Base-by-base conservation (phyloP, 2,329 filamentous ascomycete genomes). In the Nigrospora sphaerica region DNA sequence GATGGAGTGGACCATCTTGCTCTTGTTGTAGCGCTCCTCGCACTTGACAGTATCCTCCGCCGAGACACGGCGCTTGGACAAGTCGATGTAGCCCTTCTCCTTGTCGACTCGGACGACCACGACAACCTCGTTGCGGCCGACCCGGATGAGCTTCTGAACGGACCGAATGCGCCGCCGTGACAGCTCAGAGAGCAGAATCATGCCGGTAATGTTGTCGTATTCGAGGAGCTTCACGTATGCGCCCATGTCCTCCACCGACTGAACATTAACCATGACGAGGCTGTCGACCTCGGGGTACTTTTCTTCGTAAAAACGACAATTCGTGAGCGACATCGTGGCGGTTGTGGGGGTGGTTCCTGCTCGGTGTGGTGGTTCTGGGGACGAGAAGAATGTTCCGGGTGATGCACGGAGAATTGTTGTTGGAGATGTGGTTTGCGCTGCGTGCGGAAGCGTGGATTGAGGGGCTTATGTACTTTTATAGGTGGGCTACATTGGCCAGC, bases 211-310 rank as follows among this genome's bases (percentile, higher is more conserved):
- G 74, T 97, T 96, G 73, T 98, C 93, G 73, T 98, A 98, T 75
- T 98, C 93, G 60, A 98, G 85, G 47, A 98, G 85, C 75, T 98
- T 98, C 64, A 98, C 95, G 69, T 98, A 98, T 61, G 95, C 93
- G 69, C 93, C 93, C 95, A 98, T 98, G 73, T 98, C 95, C 69
- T 93, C 93, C 66, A 98, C 98, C 87, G 95, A 90, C 81, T 95
- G 95, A 62, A 97, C 93, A 72, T 97, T 98, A 68, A 98, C 93
- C 93, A 98, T 98, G 67, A 98, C 95, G 73, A 96, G 97, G 78
- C 89, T 95, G 74, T 98, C 93, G 67, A 98, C 92, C 79, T 97
- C 93, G 49, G 90, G 90, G 64, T 86, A 96, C 73, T 95, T 95
- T 75, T 95, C 89, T 79, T 95, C 90, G 70, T 95, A 96, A 73